Evolutionary conservation across 331 rosid genomes (phyloP).

Genomic region (Phaseolus coccineus): DNA sequence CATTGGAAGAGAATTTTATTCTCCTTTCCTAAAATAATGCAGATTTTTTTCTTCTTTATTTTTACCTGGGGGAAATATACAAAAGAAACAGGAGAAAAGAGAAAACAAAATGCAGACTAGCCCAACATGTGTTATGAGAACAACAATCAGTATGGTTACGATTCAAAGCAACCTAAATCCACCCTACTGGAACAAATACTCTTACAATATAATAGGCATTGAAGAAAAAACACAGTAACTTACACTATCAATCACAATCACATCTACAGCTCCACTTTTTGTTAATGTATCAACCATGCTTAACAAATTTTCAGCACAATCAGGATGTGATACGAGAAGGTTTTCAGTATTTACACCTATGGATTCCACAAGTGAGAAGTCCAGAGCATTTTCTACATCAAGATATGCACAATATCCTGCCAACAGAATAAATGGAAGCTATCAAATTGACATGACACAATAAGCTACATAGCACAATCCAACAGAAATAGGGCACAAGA

Average conservation of each 20-base stretch:
- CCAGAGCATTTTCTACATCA: conserved; percentile 89
- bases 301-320: conserved; percentile 83
- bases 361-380: conserved; percentile 76
- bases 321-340: conserved; percentile 80
- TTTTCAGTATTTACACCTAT: conserved; percentile 79
- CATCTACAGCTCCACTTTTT: conserved; percentile 86
- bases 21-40: conserved; percentile 1
- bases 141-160: conserved; percentile 1
- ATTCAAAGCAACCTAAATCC: conserved; percentile 25
- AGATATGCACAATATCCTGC: conserved; percentile 92
- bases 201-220: conserved; percentile 7
- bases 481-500: conserved; percentile 19
- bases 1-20: neutral
- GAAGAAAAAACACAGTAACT: conserved; percentile 44
- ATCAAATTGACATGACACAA: conserved; percentile 37
- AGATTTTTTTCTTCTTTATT: too few relatives aligned
- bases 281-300: conserved; percentile 79
- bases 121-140: conserved; percentile 7
- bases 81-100: too few relatives aligned
- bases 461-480: neutral
- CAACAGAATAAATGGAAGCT: conserved; percentile 40
- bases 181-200: conserved; percentile 33
- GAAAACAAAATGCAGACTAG: neutral
- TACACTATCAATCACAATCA: conserved; percentile 93
- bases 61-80: too few relatives aligned